Evolutionary conservation across 2,329 filamentous ascomycete genomes (phyloP).

Genomic region (Neophaeococcomyces aloes): DNA sequence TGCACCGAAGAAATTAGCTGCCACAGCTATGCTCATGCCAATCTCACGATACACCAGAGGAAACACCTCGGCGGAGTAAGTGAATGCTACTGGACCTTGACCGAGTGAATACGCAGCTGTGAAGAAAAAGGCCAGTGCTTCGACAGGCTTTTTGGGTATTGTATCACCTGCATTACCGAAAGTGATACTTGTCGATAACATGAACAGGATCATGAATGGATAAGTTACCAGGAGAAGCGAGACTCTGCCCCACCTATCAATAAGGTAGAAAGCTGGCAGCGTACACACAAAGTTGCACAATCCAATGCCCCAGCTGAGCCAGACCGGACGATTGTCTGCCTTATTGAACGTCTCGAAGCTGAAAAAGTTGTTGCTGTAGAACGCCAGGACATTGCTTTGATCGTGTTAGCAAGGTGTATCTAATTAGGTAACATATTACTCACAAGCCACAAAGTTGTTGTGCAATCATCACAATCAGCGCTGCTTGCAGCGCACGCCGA

Average conservation of each 20-base stretch:
- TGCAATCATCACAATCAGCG: conserved; percentile 24
- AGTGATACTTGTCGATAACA: conserved; percentile 50
- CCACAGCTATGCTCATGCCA: conserved; percentile 30
- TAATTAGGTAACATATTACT: background rate
- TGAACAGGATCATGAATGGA: conserved; percentile 56
- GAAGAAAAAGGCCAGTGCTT: conserved; percentile 51
- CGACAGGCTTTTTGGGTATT: conserved; percentile 43
- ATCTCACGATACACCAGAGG: conserved; percentile 39
- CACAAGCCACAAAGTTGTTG: conserved; percentile 28
- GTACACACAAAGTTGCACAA: conserved; percentile 20
- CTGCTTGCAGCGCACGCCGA: conserved; percentile 24
- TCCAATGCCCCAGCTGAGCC: conserved; percentile 17
- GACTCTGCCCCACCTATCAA: conserved; percentile 56
- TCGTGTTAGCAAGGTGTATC: background rate
- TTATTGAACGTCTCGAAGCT: conserved; percentile 36
- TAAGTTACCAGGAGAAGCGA: conserved; percentile 55
- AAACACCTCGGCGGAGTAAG: conserved; percentile 37
- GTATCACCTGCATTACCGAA: conserved; percentile 37
- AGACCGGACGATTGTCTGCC: conserved; percentile 14
- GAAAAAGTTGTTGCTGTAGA: conserved; percentile 50
- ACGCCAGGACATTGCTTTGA: conserved; percentile 46
- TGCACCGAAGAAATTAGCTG: conserved; percentile 24
- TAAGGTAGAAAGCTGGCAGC: conserved; percentile 37
- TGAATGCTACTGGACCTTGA: conserved; percentile 28
- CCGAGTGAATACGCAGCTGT: conserved; percentile 40